Base-by-base conservation (phyloP, 2,329 filamentous ascomycete species). In the Phialophora chinensis region DNA sequence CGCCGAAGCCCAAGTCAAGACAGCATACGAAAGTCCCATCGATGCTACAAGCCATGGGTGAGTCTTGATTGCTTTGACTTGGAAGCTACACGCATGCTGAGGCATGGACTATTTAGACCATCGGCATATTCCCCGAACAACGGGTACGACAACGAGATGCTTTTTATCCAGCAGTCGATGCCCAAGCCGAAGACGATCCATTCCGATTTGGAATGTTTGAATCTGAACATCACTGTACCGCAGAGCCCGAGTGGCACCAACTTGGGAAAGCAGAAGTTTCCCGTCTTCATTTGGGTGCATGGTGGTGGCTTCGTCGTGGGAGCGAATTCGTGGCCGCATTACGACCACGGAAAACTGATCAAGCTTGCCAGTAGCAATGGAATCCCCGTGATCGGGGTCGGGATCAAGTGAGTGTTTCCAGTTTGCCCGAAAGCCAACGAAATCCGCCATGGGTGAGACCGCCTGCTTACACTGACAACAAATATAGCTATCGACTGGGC, bases 271-370 rank as follows among this genome's bases (percentile, higher is more conserved):
- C 71, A 70, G 0, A 85, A 85, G 44, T 87, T 85, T 83, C 85
- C 85, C 1, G 79, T 84, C 7, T 81, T 84, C 73, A 71, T 88
- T 3, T 88, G 85, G 73, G 85, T 82, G 69, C 86, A 88, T 70
- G 86, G 85, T 3, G 85, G 85, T 0, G 85, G 85, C 3, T 87
- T 85, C 83, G 84, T 86, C 1, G 69, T 87, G 44, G 85, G 85
- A 2, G 82, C 82, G 3, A 83, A 80, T 50, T 84, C 79, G 52
- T 86, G 83, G 78, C 84, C 84, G 0, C 82, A 86, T 44, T 85
- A 83, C 68, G 81, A 86, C 66, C 74, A 81, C 23, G 74, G 74
- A 4, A 73, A 78, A 0, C 67, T 87, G 4, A 82, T 85, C 3
- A 78, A 79, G 66, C 69, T 83, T 4, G 82, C 82, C 0, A 73